Base-by-base conservation (phyloP, 768 basidiomycete genomes). In the Zangia roseola region DNA sequence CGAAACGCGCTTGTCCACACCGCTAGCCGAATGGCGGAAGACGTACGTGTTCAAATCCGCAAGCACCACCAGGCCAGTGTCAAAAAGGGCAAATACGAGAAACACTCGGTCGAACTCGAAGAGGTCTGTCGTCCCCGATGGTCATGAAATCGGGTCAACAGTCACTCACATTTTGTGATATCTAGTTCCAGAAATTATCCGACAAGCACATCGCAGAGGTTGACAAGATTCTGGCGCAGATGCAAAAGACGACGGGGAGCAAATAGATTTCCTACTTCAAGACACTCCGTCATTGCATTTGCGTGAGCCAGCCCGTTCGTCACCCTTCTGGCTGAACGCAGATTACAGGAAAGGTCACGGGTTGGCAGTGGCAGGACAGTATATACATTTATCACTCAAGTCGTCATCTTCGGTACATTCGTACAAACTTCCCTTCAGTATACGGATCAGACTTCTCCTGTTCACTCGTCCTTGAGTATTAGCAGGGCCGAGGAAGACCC, bases 141-240 rank as follows among this genome's bases (percentile, higher is more conserved):
- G 53, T 45, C 26, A 13, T 36, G 14, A 24, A 36, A 5, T 12
- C 17, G 10, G 25, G 26, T 38, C 20, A 9, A 14, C 12, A 5
- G 31, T 48, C 25, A 21, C 45, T 56, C 17, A 52, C 17, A 19
- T 13, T 20, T 47, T 42, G 16, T 31, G 12, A 30, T 2, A 3
- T 34, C 17, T 48, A 92, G 91, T 88, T 91, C 63, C 87, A 90
- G 62, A 86, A 83, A 56, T 70, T 92, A 12, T 73, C 75, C 0
- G 84, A 90, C 53, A 77, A 71, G 50, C 76, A 81, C 47, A 65
- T 88, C 16, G 71, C 61, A 2, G 86, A 91, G 36, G 70, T 89
- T 13, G 89, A 91, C 62, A 81, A 79, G 45, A 74, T 83, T 47
- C 66, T 91, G 24, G 74, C 73, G 1, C 76, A 77, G 25, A 67